A percentile compares a stretch with the other conserved stretches of the same genome.
Evolutionary conservation across 192 early-diverging fungal species (phyloP).

Genomic region (Gryganskiella cystojenkinii): DNA sequence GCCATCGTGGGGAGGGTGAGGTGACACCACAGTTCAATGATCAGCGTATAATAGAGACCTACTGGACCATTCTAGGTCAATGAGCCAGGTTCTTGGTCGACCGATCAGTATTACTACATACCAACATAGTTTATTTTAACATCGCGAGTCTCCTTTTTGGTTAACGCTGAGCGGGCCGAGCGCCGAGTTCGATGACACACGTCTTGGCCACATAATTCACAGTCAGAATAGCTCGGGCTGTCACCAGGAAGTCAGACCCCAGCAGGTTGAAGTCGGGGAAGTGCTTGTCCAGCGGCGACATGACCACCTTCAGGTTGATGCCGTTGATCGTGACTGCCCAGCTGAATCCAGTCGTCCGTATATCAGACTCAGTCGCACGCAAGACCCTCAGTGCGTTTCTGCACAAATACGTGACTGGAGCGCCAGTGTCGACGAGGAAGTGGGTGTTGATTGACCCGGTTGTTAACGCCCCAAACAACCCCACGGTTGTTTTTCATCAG

Average conservation of each 20-base stretch:
- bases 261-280: conserved; percentile 5
- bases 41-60: too few species aligned
- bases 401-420: conserved; percentile 8
- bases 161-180: conserved; percentile 3
- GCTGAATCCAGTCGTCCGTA: background rate
- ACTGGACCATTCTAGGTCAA: too few species aligned
- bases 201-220: conserved; percentile 11
- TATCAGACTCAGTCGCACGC: conserved; percentile 5
- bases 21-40: too few species aligned
- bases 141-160: too few species aligned
- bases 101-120: too few species aligned
- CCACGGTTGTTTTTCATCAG: conserved; percentile 3
- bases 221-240: conserved; percentile 3
- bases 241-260: conserved; percentile 14
- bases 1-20: too few species aligned
- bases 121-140: too few species aligned
- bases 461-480: conserved; percentile 7
- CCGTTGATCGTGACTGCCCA: conserved; percentile 8
- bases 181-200: conserved; percentile 4
- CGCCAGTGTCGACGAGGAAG: conserved; percentile 4
- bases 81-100: too few species aligned
- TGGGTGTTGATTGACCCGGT: background rate
- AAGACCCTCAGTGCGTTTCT: conserved; percentile 3
- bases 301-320: conserved; percentile 6
- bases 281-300: conserved; percentile 10